phyloP scores from a whole-genome alignment of 1,284 basidiomycete genomes.

The Trametes hirsuta region DNA sequence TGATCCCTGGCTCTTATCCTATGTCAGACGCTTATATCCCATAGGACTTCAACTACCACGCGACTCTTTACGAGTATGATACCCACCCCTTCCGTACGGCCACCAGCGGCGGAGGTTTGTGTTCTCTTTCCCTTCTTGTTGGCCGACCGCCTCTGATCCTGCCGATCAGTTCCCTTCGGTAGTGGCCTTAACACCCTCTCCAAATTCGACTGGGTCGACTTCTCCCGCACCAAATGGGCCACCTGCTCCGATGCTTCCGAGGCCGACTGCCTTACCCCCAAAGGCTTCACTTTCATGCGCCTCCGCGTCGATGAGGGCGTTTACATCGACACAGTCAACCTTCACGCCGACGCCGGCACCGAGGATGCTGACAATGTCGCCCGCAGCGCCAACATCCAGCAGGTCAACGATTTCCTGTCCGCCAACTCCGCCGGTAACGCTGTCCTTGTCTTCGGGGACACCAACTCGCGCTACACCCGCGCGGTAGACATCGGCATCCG shows the following conservation, averaged over 20 bases:
- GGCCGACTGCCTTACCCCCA: conserved; percentile 17
- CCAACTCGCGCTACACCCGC: conserved; percentile 19
- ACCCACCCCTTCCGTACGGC: conserved; percentile 16
- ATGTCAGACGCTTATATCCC: background rate
- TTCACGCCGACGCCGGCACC: conserved; percentile 16
- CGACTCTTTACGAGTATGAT: conserved; percentile 11
- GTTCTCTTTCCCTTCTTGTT: background rate
- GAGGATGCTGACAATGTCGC: conserved; percentile 15
- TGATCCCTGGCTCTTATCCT: background rate
- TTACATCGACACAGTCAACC: conserved; percentile 15
- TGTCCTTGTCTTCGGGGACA: conserved; percentile 17
- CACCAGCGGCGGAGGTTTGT: conserved; percentile 10
- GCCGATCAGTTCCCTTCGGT: conserved; percentile 2
- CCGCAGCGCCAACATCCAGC: conserved; percentile 12
- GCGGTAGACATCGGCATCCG: conserved; percentile 10
- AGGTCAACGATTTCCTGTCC: conserved; percentile 7
- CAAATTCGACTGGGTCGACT: conserved; percentile 16
- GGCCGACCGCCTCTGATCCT: background rate
- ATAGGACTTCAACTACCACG: conserved; percentile 21
- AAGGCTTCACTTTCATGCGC: conserved; percentile 22
- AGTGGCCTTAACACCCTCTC: conserved; percentile 16
- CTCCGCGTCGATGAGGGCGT: conserved; percentile 7
- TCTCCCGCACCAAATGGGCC: conserved; percentile 12
- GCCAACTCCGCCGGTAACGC: conserved; percentile 12
- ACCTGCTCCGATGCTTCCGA: conserved; percentile 13